Evolutionary conservation across 306 rosid species (phyloP).

Genomic region (Vicia sativa): DNA sequence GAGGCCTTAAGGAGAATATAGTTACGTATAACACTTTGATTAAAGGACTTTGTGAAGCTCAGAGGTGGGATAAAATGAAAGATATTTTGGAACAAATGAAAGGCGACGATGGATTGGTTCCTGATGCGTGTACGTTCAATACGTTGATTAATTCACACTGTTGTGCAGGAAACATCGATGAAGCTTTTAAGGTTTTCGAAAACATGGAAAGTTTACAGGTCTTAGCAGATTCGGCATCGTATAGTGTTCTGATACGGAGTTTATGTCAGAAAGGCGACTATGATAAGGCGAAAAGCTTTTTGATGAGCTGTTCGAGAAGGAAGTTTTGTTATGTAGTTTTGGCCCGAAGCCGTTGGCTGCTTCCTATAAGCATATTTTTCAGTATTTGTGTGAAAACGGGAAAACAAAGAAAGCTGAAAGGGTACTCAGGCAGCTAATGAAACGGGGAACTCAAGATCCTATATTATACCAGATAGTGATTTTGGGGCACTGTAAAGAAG

Average conservation of each 20-base stretch:
- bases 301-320: slow-evolving; percentile 65
- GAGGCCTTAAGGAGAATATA: slow-evolving; percentile 60
- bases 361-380: too few relatives aligned
- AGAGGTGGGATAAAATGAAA: too few relatives aligned
- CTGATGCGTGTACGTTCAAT: slow-evolving; percentile 78
- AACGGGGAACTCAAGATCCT: slow-evolving; percentile 84
- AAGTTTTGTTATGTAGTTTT: slow-evolving; percentile 49
- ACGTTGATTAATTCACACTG: slow-evolving; percentile 66
- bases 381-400: slow-evolving; percentile 67
- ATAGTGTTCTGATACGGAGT: slow-evolving; percentile 65
- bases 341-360: too few relatives aligned
- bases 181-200: slow-evolving; percentile 65
- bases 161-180: slow-evolving; percentile 58
- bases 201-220: slow-evolving; percentile 63
- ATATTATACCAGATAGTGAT: slow-evolving; percentile 64
- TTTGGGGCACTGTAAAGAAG: slow-evolving; percentile 87
- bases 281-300: slow-evolving; percentile 60
- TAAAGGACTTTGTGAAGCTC: too few relatives aligned
- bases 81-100: too few relatives aligned
- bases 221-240: slow-evolving; percentile 74
- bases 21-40: slow-evolving; percentile 72
- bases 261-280: slow-evolving; percentile 64
- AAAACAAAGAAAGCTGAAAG: slow-evolving; percentile 71
- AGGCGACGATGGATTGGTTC: slow-evolving; percentile 50
- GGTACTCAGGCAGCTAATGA: slow-evolving; percentile 80